Base-by-base conservation (phyloP, 352 stramenopile species). In the Globisporangium emineosum region DNA sequence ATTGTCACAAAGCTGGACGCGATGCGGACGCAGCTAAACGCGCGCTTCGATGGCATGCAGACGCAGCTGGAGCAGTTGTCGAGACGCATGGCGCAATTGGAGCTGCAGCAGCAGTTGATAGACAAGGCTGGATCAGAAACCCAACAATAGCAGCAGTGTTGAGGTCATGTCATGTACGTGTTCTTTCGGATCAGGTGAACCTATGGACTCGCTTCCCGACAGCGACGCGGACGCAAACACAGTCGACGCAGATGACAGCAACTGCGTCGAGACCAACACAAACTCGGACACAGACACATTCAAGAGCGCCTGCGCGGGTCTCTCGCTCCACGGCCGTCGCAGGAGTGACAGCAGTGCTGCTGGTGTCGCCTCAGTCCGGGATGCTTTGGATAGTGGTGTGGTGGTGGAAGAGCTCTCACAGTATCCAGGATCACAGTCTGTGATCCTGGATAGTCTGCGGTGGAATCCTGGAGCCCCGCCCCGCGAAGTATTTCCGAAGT, bases 21-120 rank as follows among this genome's bases (percentile, higher is more conserved):
- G 4, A 66, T 89, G 60, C 80, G 86, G 54, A 72, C 51, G 53
- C 67, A 81, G 25, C 54, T 89, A 64, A 76, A 81, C 60, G 40
- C 64, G n/a, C 80, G 80, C 60, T 88, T 89, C 32, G 78, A 89
- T 56, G 29, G 53, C 32, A 69, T 88, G 27, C 72, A 88, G 60
- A 49, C 71, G n/a, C 71, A 72, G 27, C 51, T 89, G 60, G 60
- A 67, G 52, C 69, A 75, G 19, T 57, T 89, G 30, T 23, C 37
- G 3, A 29, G n/a, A 3, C 74, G 80, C 19, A 53, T 89, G 13
- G 59, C 72, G 32, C 74, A 74, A 10, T 62, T 87, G 65, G 77
- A 89, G 67, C 12, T 57, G 33, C 43, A 51, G 23, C 35, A 50
- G n/a, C 10, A 47, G 27, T 25, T 9, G 2, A 37, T 23, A 35